Percentiles rank a stretch among this genome's conserved stretches.
Evolutionary conservation across 139 green algal species (phyloP).

Genomic region (Tetradesmus lagerheimii): DNA sequence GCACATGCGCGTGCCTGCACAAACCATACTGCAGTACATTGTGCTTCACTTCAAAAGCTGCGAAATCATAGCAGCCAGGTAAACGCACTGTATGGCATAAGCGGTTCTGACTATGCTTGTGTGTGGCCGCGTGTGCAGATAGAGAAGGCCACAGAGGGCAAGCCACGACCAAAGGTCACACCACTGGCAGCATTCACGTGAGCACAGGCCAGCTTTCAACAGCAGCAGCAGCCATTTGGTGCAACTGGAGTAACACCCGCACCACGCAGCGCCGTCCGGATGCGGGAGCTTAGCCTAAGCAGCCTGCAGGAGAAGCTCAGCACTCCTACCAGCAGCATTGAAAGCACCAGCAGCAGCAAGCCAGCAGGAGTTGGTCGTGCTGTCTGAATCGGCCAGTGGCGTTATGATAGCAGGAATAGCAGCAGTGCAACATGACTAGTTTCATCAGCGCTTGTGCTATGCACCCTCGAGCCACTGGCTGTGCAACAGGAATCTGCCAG

Average conservation of each 20-base stretch:
- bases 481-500: background rate
- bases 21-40: too few relatives aligned
- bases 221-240: background rate
- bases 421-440: too few relatives aligned
- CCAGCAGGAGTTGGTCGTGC: too few relatives aligned
- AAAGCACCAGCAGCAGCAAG: too few relatives aligned
- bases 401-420: too few relatives aligned
- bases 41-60: too few relatives aligned
- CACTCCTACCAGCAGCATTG: background rate
- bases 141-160: constrained; percentile 41
- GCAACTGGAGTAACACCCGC: background rate
- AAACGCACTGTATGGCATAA: background rate
- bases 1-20: too few relatives aligned
- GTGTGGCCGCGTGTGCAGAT: background rate
- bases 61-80: too few relatives aligned
- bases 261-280: background rate
- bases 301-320: background rate
- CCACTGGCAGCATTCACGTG: constrained; percentile 18
- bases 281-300: background rate
- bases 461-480: too few relatives aligned
- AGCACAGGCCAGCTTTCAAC: background rate
- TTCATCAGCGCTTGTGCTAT: too few relatives aligned
- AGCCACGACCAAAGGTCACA: constrained; percentile 9
- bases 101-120: background rate
- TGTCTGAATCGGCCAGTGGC: too few relatives aligned